Evolutionary conservation across 495 filamentous ascomycete species (phyloP).

Genomic region (Gamarada debralockiae): DNA sequence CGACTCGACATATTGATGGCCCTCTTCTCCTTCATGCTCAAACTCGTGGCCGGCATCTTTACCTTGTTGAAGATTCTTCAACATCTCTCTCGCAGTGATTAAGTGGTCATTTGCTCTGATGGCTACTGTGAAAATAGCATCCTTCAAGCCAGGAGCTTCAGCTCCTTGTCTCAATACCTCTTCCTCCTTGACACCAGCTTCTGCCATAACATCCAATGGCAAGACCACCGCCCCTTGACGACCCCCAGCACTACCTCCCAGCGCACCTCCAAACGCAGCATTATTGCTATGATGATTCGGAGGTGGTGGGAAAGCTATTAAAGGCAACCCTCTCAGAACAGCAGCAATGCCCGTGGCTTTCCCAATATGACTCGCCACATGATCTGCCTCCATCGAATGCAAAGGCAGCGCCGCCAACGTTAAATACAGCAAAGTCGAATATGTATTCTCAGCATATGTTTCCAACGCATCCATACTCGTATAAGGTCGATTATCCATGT

Average conservation of each 20-base stretch:
- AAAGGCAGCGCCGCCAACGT: conserved; percentile 74
- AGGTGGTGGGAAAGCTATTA: conserved; percentile 76
- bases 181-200: conserved; percentile 75
- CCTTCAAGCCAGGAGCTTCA: conserved; percentile 70
- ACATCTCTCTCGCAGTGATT: conserved; percentile 90
- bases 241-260: conserved; percentile 26
- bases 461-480: conserved; percentile 69
- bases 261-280: conserved; percentile 30
- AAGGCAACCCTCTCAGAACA: conserved; percentile 74
- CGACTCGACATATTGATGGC: conserved; percentile 54
- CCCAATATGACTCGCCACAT: conserved; percentile 89
- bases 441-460: conserved; percentile 88
- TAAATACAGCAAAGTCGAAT: conserved; percentile 88
- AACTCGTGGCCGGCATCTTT: conserved; percentile 76
- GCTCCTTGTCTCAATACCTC: conserved; percentile 80
- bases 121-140: conserved; percentile 88
- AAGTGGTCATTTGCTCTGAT: conserved; percentile 93
- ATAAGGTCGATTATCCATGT: conserved; percentile 81
- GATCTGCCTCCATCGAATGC: conserved; percentile 79
- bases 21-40: conserved; percentile 78
- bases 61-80: conserved; percentile 69
- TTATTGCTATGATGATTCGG: conserved; percentile 48
- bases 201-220: conserved; percentile 87
- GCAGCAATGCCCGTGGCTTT: conserved; percentile 88
- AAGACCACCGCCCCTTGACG: conserved; percentile 68